Evolutionary conservation across 768 basidiomycete genomes (phyloP), one percentile per base, ranked within the genome.

Genomic region (Saitozyma podzolica): DNA sequence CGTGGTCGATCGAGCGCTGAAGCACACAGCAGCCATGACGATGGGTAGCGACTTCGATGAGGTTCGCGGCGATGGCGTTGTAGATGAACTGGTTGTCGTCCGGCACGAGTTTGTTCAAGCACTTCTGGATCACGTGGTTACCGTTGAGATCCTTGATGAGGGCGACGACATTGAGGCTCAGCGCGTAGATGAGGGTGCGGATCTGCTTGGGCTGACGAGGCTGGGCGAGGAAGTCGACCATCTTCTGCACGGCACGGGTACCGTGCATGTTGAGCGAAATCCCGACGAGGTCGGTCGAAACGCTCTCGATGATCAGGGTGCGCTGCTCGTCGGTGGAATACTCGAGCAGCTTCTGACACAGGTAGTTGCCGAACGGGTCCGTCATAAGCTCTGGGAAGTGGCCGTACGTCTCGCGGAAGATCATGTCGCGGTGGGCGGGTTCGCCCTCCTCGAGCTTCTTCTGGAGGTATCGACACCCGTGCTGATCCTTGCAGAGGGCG

Each of bases 11-110:
- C 81, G 94, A 97, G 63, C 96, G 86, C 80, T 99, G 96, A 50
- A 99, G 83, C 58, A 99, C 96, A 79, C 96, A 99, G 81, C 96
- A 98, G 14, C 96, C 96, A 75, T 99, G 96, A 65, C 78, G 76
- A 66, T 80, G 80, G 8, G 80, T 80, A 39, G 96, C 96, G 66
- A 99, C 96, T 81, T 99, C 96, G 57, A 99, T 92, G 74, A 96
- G 96, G 81, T 98, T 97, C 41, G 92, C 91, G 37, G 96, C 96
- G 42, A 99, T 95, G 61, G 96, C 95, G 73, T 98, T 98, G 82
- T 98, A 99, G 74, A 99, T 99, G 82, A 98, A 98, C 89, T 98
- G 95, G 80, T 99, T 99, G 81, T 99, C 96, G 77, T 99, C 96
- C 0, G 96, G 92, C 50, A 91, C 90, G 68, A 99, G 84, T 82